phyloP scores from a whole-genome alignment of 2,329 filamentous ascomycete species.

The Paracoccidioides lutzii region DNA sequence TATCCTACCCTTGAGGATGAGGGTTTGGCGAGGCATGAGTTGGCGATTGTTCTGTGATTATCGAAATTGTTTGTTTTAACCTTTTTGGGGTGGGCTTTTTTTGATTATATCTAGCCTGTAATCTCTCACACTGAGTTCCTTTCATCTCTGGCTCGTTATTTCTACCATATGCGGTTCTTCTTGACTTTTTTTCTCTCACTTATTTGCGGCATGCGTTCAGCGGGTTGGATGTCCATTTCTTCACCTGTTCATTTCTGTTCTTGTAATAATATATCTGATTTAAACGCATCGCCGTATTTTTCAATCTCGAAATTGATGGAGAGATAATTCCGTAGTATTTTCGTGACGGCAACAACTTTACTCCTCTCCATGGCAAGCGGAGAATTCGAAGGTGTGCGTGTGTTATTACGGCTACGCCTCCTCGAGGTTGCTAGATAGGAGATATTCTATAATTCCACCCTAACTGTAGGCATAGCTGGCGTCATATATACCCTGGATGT shows the following conservation, averaged over 20 bases:
- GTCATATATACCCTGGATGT: constrained; percentile 4
- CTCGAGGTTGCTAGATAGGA: constrained; percentile 5
- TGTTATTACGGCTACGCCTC: constrained; percentile 30
- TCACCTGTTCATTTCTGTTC: neutral
- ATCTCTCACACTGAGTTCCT: neutral
- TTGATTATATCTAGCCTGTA: neutral
- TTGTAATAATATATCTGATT: neutral
- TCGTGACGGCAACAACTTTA: no score
- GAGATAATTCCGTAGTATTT: no score
- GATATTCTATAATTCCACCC: constrained; percentile 4
- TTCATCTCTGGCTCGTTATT: constrained; percentile 2
- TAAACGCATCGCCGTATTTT: neutral
- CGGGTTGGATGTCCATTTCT: neutral
- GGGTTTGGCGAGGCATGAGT: constrained; percentile 61
- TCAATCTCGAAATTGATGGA: neutral
- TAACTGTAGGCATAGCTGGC: constrained; percentile 5
- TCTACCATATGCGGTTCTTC: neutral
- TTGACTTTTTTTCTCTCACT: neutral
- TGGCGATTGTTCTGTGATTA: constrained; percentile 65
- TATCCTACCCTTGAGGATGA: constrained; percentile 81
- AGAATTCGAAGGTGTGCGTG: constrained; percentile 38
- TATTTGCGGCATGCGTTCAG: neutral
- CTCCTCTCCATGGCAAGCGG: constrained; percentile 7
- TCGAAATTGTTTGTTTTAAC: neutral
- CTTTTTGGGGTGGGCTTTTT: neutral